Evolutionary conservation across 176 grass and related monocot species (phyloP), one percentile per base, ranked within the genome.

Genomic region (Oropetium thomaeum): DNA sequence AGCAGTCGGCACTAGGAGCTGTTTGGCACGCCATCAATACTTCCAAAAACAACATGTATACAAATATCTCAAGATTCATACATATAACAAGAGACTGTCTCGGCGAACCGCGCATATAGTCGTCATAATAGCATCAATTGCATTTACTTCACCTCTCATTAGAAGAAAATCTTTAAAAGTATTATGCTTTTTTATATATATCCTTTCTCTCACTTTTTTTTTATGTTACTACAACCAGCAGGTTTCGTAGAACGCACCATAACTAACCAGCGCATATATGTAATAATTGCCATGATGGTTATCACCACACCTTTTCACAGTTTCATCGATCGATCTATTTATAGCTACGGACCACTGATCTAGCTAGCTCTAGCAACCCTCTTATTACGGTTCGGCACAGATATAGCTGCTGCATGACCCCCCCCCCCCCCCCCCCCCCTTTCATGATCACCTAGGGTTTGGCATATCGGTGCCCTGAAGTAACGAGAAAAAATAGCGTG

Each of bases 221-320:
- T 5, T 0, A n/a, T n/a, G n/a, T n/a, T n/a, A n/a, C n/a, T n/a
- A n/a, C 49, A 9, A 26, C 10, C 23, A 27, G 53, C 10, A 26
- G 13, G 19, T 10, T 10, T 80, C 17, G 26, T 41, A 23, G 43
- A 38, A 54, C n/a, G 42, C 63, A 59, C 16, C 75, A 47, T 54
- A 19, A 25, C 42, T 54, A 19, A 25, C 42, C 25, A 25, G n/a
- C 28, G n/a, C n/a, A n/a, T n/a, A n/a, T n/a, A 17, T 10, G 41
- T 62, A 80, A 68, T 59, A 48, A 79, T 66, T 71, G 66, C 2
- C 53, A 23, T 44, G 44, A 63, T 62, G 20, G 9, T 65, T n/a
- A 34, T 38, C 27, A 27, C 27, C 19, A 14, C 26, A 23, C 42
- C n/a, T n/a, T n/a, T 28, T 38, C 5, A 41, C 25, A 8, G 17